Evolutionary conservation across 2,329 filamentous ascomycete species (phyloP).

Genomic region (Bipolaris sorokiniana): DNA sequence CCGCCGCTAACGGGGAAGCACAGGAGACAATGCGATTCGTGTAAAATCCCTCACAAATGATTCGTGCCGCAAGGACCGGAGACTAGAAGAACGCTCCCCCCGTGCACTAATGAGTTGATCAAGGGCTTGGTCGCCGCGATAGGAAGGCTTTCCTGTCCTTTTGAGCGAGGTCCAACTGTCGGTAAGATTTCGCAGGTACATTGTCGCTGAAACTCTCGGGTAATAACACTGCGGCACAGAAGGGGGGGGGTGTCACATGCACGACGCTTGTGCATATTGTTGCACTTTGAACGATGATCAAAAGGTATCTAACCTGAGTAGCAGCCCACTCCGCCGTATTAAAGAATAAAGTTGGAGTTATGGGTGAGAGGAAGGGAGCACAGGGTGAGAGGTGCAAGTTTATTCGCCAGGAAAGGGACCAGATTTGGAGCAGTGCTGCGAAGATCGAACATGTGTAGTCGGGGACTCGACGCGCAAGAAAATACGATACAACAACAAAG

Average conservation of each 20-base stretch:
- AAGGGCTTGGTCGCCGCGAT: slow-evolving; percentile 19
- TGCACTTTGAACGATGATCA: neutral
- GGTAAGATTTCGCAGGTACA: slow-evolving; percentile 3
- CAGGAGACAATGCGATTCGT: slow-evolving; percentile 22
- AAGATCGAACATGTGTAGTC: neutral
- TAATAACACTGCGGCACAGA: slow-evolving; percentile 3
- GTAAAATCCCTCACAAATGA: slow-evolving; percentile 19
- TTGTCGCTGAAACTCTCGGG: slow-evolving; percentile 8
- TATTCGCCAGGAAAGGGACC: neutral
- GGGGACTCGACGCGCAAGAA: neutral
- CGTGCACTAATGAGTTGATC: slow-evolving; percentile 35
- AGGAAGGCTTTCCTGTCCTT: slow-evolving; percentile 16
- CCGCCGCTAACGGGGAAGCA: slow-evolving; percentile 14
- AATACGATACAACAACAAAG: slow-evolving; percentile 3
- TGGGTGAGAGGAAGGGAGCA: neutral
- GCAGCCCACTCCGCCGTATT: too few relatives aligned
- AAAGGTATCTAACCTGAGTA: neutral
- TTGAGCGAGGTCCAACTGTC: neutral
- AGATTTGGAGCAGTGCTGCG: neutral
- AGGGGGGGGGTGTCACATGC: slow-evolving; percentile 16
- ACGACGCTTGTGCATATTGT: neutral
- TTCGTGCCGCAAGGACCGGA: slow-evolving; percentile 31
- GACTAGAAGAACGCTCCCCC: slow-evolving; percentile 34
- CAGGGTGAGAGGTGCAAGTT: neutral
- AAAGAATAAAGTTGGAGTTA: neutral